phyloP scores from a whole-genome alignment of 2,329 filamentous ascomycete genomes.

The Hymenoscyphus repandus region DNA sequence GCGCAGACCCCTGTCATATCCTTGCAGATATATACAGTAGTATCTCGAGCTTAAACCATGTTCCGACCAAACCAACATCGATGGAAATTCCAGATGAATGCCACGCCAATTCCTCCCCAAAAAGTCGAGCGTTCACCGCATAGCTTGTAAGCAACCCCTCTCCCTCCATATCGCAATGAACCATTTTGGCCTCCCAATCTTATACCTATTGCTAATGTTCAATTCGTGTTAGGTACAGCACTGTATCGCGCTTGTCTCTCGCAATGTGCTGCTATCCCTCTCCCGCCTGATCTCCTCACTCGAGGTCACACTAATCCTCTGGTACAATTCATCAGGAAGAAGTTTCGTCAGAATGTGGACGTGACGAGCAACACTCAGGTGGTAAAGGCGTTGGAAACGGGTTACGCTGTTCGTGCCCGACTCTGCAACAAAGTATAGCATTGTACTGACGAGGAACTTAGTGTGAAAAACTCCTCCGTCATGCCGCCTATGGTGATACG shows the following conservation, averaged over 20 bases:
- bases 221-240: constrained; percentile 49
- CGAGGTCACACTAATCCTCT: constrained; percentile 39
- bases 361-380: constrained; percentile 47
- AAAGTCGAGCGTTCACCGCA: constrained; percentile 43
- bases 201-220: not conserved
- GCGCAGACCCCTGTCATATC: no score
- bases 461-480: constrained; percentile 27
- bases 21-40: no score
- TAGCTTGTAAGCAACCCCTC: constrained; percentile 38
- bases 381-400: constrained; percentile 56
- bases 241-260: constrained; percentile 67
- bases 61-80: no score
- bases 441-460: constrained; percentile 5
- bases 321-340: constrained; percentile 51
- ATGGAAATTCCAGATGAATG: constrained; percentile 34
- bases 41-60: no score
- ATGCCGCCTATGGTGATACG: constrained; percentile 20
- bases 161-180: not conserved
- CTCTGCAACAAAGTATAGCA: not conserved
- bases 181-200: no score
- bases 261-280: constrained; percentile 46
- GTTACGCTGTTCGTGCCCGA: constrained; percentile 52
- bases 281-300: constrained; percentile 43
- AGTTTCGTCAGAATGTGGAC: constrained; percentile 55
- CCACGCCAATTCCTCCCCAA: constrained; percentile 39